Evolutionary conservation across 225 moss, liverwort and hornwort species (phyloP).

Genomic region (Lunularia cruciata): DNA sequence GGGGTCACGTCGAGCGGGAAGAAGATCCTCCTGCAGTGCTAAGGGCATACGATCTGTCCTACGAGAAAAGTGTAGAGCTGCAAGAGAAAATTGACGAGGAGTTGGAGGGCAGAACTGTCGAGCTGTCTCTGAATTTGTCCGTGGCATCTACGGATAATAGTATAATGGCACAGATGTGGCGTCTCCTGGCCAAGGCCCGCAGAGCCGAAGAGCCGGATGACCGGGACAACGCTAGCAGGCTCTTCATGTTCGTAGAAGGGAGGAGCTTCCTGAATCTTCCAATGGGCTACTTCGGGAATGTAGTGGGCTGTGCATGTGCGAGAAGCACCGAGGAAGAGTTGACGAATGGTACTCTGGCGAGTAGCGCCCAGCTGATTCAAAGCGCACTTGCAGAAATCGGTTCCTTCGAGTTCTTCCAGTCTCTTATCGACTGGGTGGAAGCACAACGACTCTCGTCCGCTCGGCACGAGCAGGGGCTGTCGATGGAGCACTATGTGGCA

Average conservation of each 20-base stretch:
- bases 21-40: constrained; percentile 23
- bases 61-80: constrained; percentile 5
- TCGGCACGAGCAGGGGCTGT: constrained; percentile 31
- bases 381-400: constrained; percentile 21
- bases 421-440: constrained; percentile 45
- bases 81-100: constrained; percentile 16
- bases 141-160: constrained; percentile 23
- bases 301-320: constrained; percentile 38
- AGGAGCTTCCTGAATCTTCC: constrained; percentile 30
- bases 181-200: constrained; percentile 31
- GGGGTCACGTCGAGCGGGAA: not conserved
- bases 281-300: constrained; percentile 39
- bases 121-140: not conserved
- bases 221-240: constrained; percentile 28
- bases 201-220: constrained; percentile 33
- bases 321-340: constrained; percentile 36
- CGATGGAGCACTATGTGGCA: constrained; percentile 37
- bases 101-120: not conserved
- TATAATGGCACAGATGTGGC: constrained; percentile 33
- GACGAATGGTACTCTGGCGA: constrained; percentile 15
- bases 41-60: constrained; percentile 17
- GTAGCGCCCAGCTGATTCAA: constrained; percentile 18
- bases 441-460: constrained; percentile 33
- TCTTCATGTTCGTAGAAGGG: constrained; percentile 44
- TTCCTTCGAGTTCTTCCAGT: constrained; percentile 34